Base-by-base conservation (phyloP, 495 filamentous ascomycete genomes). In the Penicillium nucicola region DNA sequence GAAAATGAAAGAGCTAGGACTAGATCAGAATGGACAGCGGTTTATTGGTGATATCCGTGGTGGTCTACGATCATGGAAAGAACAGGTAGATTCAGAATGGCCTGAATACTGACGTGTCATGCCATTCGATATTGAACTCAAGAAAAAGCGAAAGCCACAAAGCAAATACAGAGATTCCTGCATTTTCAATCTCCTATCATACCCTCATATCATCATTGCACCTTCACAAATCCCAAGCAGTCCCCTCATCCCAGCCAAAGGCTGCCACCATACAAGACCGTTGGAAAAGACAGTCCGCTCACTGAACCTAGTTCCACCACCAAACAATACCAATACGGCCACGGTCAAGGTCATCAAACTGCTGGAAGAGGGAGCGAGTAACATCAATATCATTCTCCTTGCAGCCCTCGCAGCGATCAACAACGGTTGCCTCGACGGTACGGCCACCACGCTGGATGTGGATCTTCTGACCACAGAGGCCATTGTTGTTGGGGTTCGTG, bases 51-150 rank as follows among this genome's bases (percentile, higher is more conserved):
- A 97, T 68, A 85, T 97, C 19, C 77, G 74, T 23, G 91, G 90
- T 1, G 93, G 93, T 0, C 80, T 96, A 52, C 79, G 69, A 39
- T 86, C 89, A n/a, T 98, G 92, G 93, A 84, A 83, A 62, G 72
- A 83, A 17, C 77, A 89, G 45, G 80, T 96, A 13, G 89, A 95
- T 64, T 69, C 69, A 2, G 71, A 73, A 0, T 90, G 89, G 66
- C 91, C 92, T 17, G 77, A 82, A 30, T 82, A 82, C 58, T 82
- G 49, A 32, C 2, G 19, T 10, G 20, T 8, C 17, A 30, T 11
- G 5, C 15, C 10, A n/a, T 8, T 46, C 22, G 12, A 37, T 18
- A 11, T 13, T 18, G 4, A 46, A 12, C 22, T 13, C n/a, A 31
- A 17, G 7, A 28, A 8, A 28, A 28, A 28, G 10, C 1, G 6